Evolutionary conservation across 306 rosid genomes (phyloP).

Genomic region (Lathyrus aphaca): DNA sequence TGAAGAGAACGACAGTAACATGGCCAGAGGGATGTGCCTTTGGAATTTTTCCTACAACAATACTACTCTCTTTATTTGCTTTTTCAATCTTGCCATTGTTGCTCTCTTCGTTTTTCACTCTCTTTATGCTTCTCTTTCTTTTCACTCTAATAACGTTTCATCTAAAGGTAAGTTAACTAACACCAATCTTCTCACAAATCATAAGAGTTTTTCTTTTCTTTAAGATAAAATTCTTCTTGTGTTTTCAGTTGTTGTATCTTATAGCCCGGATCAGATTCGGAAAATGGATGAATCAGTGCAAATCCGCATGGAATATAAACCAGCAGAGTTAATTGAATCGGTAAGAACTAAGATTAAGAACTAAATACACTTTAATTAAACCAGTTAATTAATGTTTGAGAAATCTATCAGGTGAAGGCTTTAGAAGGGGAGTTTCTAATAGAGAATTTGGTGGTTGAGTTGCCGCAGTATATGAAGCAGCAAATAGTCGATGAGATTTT

Average conservation of each 20-base stretch:
- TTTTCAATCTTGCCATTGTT: slow-evolving; percentile 67
- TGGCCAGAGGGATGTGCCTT: slow-evolving; percentile 78
- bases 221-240: neutral
- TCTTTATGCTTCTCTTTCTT: slow-evolving; percentile 79
- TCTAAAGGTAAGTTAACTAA: slow-evolving; percentile 47
- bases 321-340: slow-evolving; percentile 71
- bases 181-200: neutral
- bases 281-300: slow-evolving; percentile 79
- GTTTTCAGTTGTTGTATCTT: slow-evolving; percentile 55
- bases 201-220: neutral
- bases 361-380: neutral
- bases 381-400: slow-evolving; percentile 23
- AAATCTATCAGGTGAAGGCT: slow-evolving; percentile 59
- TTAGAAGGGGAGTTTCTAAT: slow-evolving; percentile 56
- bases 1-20: slow-evolving; percentile 46
- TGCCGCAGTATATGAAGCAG: slow-evolving; percentile 71
- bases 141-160: slow-evolving; percentile 67
- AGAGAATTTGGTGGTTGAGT: slow-evolving; percentile 46
- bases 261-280: slow-evolving; percentile 85
- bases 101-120: slow-evolving; percentile 83
- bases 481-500: slow-evolving; percentile 66
- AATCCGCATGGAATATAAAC: slow-evolving; percentile 66
- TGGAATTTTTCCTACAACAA: slow-evolving; percentile 68
- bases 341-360: slow-evolving; percentile 46
- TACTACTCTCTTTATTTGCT: slow-evolving; percentile 72